phyloP scores from a whole-genome alignment of 495 filamentous ascomycete species.

The Aspergillus conjunctus region DNA sequence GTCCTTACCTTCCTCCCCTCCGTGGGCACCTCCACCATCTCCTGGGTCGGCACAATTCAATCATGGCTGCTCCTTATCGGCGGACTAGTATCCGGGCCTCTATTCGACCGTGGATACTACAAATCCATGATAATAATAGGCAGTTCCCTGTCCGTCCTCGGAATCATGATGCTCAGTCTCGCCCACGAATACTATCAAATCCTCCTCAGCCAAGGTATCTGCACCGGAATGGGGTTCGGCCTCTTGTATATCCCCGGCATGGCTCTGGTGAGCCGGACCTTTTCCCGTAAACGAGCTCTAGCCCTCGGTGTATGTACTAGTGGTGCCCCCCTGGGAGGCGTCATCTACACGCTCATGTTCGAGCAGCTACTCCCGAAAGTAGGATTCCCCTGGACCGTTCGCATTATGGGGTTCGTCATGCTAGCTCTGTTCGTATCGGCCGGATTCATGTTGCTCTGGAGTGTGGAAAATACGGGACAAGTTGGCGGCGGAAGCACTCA shows the following conservation, averaged over 20 bases:
- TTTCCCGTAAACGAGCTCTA: slow-evolving; percentile 38
- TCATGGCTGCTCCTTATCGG: slow-evolving; percentile 40
- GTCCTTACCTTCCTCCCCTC: slow-evolving; percentile 30
- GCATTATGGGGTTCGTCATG: slow-evolving; percentile 52
- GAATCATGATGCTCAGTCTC: slow-evolving; percentile 48
- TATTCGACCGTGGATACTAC: slow-evolving; percentile 49
- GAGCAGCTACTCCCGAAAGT: slow-evolving; percentile 44
- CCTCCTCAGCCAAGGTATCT: slow-evolving; percentile 40
- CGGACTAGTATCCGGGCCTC: slow-evolving; percentile 43
- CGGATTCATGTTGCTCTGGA: slow-evolving; percentile 35
- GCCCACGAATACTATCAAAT: slow-evolving; percentile 34
- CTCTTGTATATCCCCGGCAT: slow-evolving; percentile 45
- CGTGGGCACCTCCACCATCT: slow-evolving; percentile 31
- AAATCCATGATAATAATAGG: slow-evolving; percentile 30
- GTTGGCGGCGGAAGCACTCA: neutral
- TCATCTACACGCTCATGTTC: slow-evolving; percentile 57
- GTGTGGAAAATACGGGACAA: neutral
- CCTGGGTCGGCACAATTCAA: slow-evolving; percentile 53
- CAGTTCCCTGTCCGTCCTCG: slow-evolving; percentile 35
- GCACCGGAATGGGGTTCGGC: slow-evolving; percentile 39
- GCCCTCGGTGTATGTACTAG: slow-evolving; percentile 47
- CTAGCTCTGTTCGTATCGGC: slow-evolving; percentile 45
- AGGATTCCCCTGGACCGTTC: slow-evolving; percentile 55
- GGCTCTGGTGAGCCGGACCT: slow-evolving; percentile 43
- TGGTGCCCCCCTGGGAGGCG: slow-evolving; percentile 48